Conservation (phyloP, 2,329 filamentous ascomycete species). For the Delphinella strobiligena region DNA sequence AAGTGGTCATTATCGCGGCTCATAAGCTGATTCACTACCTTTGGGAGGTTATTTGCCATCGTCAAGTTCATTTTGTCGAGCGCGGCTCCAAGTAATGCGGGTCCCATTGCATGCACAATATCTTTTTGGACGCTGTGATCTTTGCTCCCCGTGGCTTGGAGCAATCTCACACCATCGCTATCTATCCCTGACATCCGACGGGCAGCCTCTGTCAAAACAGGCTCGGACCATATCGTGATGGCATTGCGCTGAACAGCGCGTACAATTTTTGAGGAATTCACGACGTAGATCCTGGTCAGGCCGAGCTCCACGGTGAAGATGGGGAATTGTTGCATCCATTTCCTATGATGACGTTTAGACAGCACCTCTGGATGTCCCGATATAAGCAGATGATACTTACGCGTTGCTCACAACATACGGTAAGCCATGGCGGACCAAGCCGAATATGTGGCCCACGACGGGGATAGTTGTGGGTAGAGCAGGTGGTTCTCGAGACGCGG, state of each 20-base stretch:
- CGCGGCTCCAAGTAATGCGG: slow-evolving; percentile 19
- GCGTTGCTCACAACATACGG: slow-evolving; percentile 2
- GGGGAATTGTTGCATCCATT: neutral
- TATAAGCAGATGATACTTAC: neutral
- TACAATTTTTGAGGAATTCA: slow-evolving; percentile 18
- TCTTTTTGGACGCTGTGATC: neutral
- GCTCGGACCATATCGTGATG: slow-evolving; percentile 31
- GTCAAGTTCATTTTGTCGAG: slow-evolving; percentile 24
- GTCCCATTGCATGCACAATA: slow-evolving; percentile 18
- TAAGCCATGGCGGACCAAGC: slow-evolving; percentile 1
- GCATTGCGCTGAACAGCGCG: slow-evolving; percentile 26
- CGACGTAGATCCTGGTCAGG: slow-evolving; percentile 1
- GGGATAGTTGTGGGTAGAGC: neutral
- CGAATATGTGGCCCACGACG: slow-evolving; percentile 4
- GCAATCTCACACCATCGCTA: slow-evolving; percentile 17
- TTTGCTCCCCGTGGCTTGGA: slow-evolving; percentile 12
- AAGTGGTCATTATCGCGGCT: too few species aligned
- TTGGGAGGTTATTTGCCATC: slow-evolving; percentile 13
- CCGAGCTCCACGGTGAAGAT: slow-evolving; percentile 3
- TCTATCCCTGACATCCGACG: slow-evolving; percentile 27
- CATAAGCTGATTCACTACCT: too few species aligned
- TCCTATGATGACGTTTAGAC: neutral
- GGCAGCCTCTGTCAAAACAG: slow-evolving; percentile 27
- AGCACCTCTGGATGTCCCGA: neutral
- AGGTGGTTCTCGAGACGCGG: slow-evolving; percentile 2